These are phyloP conservation scores for Arctium minus DNA, from an alignment of 129 eudicot genomes.

Conservation along the genomic window DNA sequence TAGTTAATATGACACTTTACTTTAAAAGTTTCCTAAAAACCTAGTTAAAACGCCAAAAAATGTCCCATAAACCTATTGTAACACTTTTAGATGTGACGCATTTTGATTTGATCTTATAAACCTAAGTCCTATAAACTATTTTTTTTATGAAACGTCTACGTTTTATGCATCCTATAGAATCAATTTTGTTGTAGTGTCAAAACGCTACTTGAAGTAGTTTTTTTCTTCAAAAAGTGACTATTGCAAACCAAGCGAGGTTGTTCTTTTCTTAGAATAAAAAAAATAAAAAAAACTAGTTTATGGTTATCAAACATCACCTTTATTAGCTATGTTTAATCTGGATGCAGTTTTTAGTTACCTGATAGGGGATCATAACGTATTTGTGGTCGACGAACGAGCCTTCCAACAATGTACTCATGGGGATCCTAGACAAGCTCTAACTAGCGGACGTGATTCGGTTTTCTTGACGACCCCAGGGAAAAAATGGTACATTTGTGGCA, in stretches of 20 bases:
- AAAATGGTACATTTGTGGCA: conserved; percentile 35
- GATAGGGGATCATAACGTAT: conserved; percentile 17
- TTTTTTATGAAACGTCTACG: no score
- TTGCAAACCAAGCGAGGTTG: neutral
- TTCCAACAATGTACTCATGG: conserved; percentile 19
- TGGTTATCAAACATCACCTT: neutral
- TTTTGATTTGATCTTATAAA: no score
- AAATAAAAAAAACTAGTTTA: neutral
- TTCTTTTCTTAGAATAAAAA: neutral
- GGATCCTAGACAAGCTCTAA: neutral
- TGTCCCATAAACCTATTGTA: no score
- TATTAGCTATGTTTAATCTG: neutral
- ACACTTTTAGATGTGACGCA: no score
- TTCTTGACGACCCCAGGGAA: conserved; percentile 20
- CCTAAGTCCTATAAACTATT: no score
- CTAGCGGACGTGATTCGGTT: conserved; percentile 18
- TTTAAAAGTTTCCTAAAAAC: no score
- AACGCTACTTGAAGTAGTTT: neutral
- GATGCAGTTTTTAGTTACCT: conserved; percentile 7
- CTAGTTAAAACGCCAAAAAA: no score
- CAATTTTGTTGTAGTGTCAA: neutral
- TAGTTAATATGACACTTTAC: no score
- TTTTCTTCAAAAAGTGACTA: neutral
- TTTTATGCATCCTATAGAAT: no score
- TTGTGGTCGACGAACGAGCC: conserved; percentile 14